phyloP scores from a whole-genome alignment of 768 basidiomycete genomes.

The Lactifluus volemus region DNA sequence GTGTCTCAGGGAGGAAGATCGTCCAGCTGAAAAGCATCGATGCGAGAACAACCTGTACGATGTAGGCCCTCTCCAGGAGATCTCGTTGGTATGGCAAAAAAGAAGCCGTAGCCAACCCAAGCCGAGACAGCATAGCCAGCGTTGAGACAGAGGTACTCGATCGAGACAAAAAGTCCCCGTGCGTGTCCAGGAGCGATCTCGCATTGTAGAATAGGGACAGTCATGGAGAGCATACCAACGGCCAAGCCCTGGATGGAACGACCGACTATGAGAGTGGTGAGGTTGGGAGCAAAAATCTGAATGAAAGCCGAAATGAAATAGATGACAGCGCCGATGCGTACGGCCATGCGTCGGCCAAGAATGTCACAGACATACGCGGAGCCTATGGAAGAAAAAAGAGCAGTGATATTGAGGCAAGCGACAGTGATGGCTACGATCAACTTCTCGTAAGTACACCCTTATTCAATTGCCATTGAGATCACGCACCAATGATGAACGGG shows the following conservation, averaged over 20 bases:
- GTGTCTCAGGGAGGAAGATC: slow-evolving; percentile 42
- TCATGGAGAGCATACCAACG: slow-evolving; percentile 43
- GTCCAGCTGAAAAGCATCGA: slow-evolving; percentile 39
- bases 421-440: slow-evolving; percentile 36
- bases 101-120: slow-evolving; percentile 45
- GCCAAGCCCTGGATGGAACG: slow-evolving; percentile 65
- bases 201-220: slow-evolving; percentile 15
- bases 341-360: slow-evolving; percentile 42
- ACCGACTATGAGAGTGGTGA: slow-evolving; percentile 53
- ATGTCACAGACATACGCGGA: slow-evolving; percentile 44
- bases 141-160: slow-evolving; percentile 47
- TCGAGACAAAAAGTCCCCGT: slow-evolving; percentile 44
- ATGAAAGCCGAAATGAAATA: slow-evolving; percentile 43
- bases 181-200: slow-evolving; percentile 25
- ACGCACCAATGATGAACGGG: slow-evolving; percentile 39
- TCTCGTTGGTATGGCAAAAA: slow-evolving; percentile 36
- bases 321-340: slow-evolving; percentile 41
- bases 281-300: slow-evolving; percentile 40
- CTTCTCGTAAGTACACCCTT: neutral
- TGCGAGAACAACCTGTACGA: slow-evolving; percentile 44
- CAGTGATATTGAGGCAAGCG: slow-evolving; percentile 42
- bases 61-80: slow-evolving; percentile 49
- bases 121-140: slow-evolving; percentile 40
- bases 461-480: neutral
- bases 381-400: slow-evolving; percentile 36